Evolutionary conservation across 345 rosid species (phyloP), one percentile per base, ranked within the genome.

Genomic region (Brassica carinata): DNA sequence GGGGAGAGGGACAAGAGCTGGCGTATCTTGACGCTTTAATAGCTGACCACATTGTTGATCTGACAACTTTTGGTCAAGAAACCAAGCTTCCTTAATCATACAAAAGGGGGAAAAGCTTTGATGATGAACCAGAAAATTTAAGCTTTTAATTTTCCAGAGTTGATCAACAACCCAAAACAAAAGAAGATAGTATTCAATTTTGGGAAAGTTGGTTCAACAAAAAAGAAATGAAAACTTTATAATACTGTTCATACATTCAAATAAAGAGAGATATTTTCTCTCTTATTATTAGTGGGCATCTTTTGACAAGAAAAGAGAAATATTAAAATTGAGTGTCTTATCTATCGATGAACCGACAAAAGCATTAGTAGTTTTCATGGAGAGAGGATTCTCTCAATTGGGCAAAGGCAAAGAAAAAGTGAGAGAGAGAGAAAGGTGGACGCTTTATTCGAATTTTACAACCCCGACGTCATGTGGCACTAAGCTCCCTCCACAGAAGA

Each of bases 371-470:
- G 69, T 67, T 66, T 81, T 61, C 77, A 66, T 61, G 78, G 78
- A 71, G 79, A 45, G 70, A 62, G 6, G 58, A 51, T 45, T 45
- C 63, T 73, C 84, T 82, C 76, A 77, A 73, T 33, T 82, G 82
- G 30, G 69, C 64, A 71, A 76, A 67, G 72, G 73, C 80, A 81
- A 33, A 62, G 58, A 10, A 53, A 66, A 73, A 64, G 48, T 3
- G 66, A 0, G 40, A 34, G 61, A 70, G 43, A 62, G 30, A 17
- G 68, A 51, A 53, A 55, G 23, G 82, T 69, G 69, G 64, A 82
- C 69, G 57, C 82, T 82, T 82, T 82, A 77, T 72, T 69, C 72
- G 14, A 77, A 61, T 61, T 55, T 81, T 77, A 71, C 84, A 76
- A 68, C 77, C 77, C 67, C 68, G 71, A 75, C 53, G 79, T 68